These are phyloP conservation scores for Elsinoe batatas DNA, from an alignment of 2,329 filamentous ascomycete genomes.

Conservation along the genomic window DNA sequence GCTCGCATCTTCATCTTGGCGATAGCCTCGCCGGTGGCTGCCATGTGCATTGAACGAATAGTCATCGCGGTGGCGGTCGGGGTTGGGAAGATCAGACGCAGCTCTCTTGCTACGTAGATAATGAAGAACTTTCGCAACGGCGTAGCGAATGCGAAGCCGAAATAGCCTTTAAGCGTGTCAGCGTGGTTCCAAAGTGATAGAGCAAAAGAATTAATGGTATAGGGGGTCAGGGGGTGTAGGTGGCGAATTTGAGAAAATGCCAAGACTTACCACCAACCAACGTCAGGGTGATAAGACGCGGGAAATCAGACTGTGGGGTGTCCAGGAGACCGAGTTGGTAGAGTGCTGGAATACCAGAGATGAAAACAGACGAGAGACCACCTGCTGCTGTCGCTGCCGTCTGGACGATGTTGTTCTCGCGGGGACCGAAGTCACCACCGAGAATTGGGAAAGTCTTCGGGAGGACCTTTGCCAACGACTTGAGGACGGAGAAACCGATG, in stretches of 20 bases:
- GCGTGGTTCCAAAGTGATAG: not conserved
- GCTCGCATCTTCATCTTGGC: constrained; percentile 50
- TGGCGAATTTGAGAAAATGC: not conserved
- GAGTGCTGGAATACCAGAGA: constrained; percentile 49
- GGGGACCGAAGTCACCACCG: constrained; percentile 46
- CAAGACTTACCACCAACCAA: constrained; percentile 40
- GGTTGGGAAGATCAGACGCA: constrained; percentile 49
- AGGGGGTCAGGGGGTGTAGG: not conserved
- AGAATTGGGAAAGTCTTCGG: constrained; percentile 36
- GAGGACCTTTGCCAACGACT: constrained; percentile 20
- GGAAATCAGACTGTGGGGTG: constrained; percentile 45
- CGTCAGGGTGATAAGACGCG: constrained; percentile 49
- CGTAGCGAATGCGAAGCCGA: constrained; percentile 54
- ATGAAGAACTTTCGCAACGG: constrained; percentile 56
- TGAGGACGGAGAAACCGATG: constrained; percentile 43
- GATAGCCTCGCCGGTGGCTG: constrained; percentile 39
- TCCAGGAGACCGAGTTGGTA: constrained; percentile 46
- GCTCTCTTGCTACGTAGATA: constrained; percentile 50
- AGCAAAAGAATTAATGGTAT: not conserved
- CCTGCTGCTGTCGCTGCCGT: constrained; percentile 50
- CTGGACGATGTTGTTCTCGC: constrained; percentile 52
- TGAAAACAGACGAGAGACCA: constrained; percentile 46
- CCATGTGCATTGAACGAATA: constrained; percentile 51
- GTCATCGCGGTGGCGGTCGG: constrained; percentile 50
- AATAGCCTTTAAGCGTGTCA: constrained; percentile 32